Conservation (phyloP, 345 rosid genomes). For the Linum usitatissimum region DNA sequence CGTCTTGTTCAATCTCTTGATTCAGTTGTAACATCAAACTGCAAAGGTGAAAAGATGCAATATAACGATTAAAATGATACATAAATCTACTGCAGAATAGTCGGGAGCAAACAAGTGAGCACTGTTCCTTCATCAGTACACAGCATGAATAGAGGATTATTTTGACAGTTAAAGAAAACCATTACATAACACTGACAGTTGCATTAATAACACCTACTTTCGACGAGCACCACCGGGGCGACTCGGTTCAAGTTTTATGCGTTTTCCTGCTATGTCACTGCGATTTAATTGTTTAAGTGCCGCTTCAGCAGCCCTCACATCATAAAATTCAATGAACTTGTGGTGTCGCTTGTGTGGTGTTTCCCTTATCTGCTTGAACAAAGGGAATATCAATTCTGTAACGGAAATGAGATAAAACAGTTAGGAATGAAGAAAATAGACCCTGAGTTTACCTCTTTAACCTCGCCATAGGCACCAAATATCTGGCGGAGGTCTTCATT, state of each 20-base stretch:
- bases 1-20: conserved; percentile 60
- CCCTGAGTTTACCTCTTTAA: conserved; percentile 57
- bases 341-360: conserved; percentile 88
- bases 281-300: conserved; percentile 78
- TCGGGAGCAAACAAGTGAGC: not conserved
- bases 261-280: conserved; percentile 92
- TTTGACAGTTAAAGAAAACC: not conserved
- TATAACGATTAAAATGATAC: too few species aligned
- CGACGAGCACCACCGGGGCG: conserved; percentile 95
- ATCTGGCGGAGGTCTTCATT: conserved; percentile 73
- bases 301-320: conserved; percentile 87
- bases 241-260: conserved; percentile 96
- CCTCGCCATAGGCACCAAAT: conserved; percentile 81
- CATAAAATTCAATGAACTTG: conserved; percentile 85
- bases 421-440: not conserved
- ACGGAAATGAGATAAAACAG: not conserved
- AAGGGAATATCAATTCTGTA: not conserved
- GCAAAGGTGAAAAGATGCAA: conserved; percentile 8
- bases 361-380: conserved; percentile 69
- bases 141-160: not conserved
- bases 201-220: conserved; percentile 35
- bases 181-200: not conserved
- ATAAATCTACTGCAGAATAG: not conserved
- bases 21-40: conserved; percentile 54
- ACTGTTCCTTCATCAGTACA: not conserved